Percentiles rank a stretch among this genome's conserved stretches.
These are phyloP conservation scores for Aspergillus awamori DNA, from an alignment of 2,329 filamentous ascomycete species.

Conservation along the genomic window DNA sequence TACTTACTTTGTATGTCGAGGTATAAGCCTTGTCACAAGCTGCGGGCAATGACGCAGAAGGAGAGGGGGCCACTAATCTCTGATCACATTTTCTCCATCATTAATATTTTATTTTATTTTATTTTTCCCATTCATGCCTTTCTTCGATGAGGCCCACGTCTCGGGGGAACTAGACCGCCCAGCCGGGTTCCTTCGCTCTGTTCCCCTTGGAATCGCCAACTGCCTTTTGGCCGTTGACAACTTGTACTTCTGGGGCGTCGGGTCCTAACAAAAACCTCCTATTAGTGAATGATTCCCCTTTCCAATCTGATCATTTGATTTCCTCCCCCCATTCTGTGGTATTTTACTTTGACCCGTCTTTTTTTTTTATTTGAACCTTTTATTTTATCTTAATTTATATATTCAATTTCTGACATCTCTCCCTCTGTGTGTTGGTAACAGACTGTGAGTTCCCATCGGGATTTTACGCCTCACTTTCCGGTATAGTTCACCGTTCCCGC, in stretches of 20 bases:
- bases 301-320: neutral
- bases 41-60: conserved; percentile 14
- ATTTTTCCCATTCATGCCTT: conserved; percentile 2
- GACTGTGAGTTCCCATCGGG: conserved; percentile 19
- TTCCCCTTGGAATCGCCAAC: neutral
- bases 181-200: conserved; percentile 5
- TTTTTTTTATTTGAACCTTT: conserved; percentile 3
- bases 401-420: conserved; percentile 5
- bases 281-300: conserved; percentile 5
- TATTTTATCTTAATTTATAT: neutral
- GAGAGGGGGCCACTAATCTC: neutral
- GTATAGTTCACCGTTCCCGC: conserved; percentile 31
- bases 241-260: neutral
- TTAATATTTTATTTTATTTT: neutral
- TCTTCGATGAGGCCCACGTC: neutral
- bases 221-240: conserved; percentile 6
- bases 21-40: conserved; percentile 30
- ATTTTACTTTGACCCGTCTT: neutral
- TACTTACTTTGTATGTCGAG: neutral
- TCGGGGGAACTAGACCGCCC: conserved; percentile 1
- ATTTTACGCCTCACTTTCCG: conserved; percentile 28
- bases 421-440: conserved; percentile 14
- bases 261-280: conserved; percentile 16
- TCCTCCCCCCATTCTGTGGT: too few relatives aligned
- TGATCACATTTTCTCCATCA: conserved; percentile 5